Conservation (phyloP, 2,329 filamentous ascomycete species). For the Aureobasidium melanogenum region DNA sequence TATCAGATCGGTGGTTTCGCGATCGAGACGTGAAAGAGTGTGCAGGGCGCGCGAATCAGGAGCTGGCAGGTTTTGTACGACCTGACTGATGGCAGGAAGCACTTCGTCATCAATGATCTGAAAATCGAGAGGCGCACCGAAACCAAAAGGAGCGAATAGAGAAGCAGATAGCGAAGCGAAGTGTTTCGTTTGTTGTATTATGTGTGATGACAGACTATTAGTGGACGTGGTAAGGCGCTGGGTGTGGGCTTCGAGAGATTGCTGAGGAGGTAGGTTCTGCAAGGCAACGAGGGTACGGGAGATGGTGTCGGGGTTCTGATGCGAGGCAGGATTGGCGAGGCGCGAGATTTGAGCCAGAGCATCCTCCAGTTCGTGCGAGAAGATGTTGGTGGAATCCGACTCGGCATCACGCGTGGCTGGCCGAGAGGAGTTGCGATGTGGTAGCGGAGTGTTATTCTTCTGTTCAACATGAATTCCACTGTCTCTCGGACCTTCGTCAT, state of each 20-base stretch:
- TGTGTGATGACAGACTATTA: slow-evolving; percentile 55
- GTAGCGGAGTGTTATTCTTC: slow-evolving; percentile 26
- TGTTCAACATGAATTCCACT: slow-evolving; percentile 38
- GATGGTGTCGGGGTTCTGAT: slow-evolving; percentile 24
- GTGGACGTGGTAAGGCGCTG: slow-evolving; percentile 27
- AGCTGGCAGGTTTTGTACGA: slow-evolving; percentile 59
- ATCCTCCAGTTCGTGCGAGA: slow-evolving; percentile 34
- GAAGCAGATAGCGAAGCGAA: slow-evolving; percentile 65
- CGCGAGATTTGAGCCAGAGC: slow-evolving; percentile 25
- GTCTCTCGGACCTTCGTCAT: slow-evolving; percentile 32
- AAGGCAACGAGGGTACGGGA: slow-evolving; percentile 23
- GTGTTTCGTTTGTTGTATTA: slow-evolving; percentile 65
- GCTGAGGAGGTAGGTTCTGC: slow-evolving; percentile 28
- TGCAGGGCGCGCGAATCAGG: slow-evolving; percentile 58
- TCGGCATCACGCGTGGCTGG: slow-evolving; percentile 9
- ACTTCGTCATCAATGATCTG: slow-evolving; percentile 61
- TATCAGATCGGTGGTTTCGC: slow-evolving; percentile 60
- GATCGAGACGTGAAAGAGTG: slow-evolving; percentile 56
- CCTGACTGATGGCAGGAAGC: slow-evolving; percentile 51
- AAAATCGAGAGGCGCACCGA: slow-evolving; percentile 53
- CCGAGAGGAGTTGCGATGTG: slow-evolving; percentile 24
- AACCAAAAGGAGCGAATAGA: slow-evolving; percentile 59
- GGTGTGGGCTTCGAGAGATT: slow-evolving; percentile 24
- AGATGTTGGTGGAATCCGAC: neutral
- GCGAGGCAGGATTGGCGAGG: slow-evolving; percentile 22